A percentile compares a stretch with the other conserved stretches of the same genome.
phyloP scores from a whole-genome alignment of 306 rosid genomes.

The Prunus dulcis region DNA sequence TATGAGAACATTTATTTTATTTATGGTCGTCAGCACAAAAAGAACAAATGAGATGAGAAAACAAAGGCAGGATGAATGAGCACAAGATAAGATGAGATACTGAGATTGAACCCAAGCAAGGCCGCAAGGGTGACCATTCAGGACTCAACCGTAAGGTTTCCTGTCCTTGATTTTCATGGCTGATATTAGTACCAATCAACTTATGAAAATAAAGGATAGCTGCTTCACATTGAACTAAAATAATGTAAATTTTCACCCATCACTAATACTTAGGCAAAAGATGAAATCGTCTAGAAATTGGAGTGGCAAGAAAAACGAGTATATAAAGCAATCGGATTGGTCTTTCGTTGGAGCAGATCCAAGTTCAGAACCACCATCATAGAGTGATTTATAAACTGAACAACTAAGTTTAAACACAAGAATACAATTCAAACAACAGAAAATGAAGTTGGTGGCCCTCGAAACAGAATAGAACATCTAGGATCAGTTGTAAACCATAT shows the following conservation, averaged over 20 bases:
- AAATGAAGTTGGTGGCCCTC: not conserved
- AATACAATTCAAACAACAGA: not conserved
- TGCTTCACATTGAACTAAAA: not conserved
- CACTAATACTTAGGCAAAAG: not conserved
- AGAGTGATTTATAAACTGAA: not conserved
- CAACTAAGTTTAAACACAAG: conserved; percentile 3
- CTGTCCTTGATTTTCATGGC: too few species aligned
- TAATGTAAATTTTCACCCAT: not conserved
- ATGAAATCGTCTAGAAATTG: not conserved
- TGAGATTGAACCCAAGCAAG: too few species aligned
- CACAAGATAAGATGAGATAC: too few species aligned
- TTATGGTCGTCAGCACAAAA: too few species aligned
- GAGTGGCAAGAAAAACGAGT: not conserved
- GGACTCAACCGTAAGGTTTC: too few species aligned
- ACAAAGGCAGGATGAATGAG: too few species aligned
- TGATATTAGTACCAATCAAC: too few species aligned
- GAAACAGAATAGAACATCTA: not conserved
- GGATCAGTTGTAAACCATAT: conserved; percentile 94
- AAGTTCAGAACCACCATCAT: not conserved
- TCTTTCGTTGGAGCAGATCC: not conserved
- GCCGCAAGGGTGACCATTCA: too few species aligned
- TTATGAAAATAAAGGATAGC: too few species aligned
- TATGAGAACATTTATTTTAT: too few species aligned
- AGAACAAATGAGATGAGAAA: too few species aligned
- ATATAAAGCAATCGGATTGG: not conserved